Percentiles rank a stretch among this genome's conserved stretches.
Evolutionary conservation across 2,329 filamentous ascomycete genomes (phyloP).

Genomic region (Cytospora piceae): DNA sequence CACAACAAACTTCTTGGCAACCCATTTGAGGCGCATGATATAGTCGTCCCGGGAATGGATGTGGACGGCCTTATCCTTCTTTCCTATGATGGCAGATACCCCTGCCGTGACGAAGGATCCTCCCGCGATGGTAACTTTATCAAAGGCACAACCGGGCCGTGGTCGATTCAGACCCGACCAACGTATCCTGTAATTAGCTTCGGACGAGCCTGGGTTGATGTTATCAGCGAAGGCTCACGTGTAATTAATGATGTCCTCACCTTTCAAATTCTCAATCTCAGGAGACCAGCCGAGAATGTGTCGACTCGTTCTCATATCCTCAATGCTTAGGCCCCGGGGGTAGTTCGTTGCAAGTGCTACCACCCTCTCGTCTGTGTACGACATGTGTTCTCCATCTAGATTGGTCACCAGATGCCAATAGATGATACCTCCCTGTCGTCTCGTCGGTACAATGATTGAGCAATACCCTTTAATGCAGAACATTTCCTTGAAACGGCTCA

Average conservation of each 20-base stretch:
- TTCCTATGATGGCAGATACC: slow-evolving; percentile 33
- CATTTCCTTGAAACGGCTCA: slow-evolving; percentile 36
- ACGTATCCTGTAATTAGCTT: slow-evolving; percentile 32
- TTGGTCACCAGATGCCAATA: slow-evolving; percentile 40
- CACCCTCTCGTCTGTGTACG: slow-evolving; percentile 34
- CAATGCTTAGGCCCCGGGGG: slow-evolving; percentile 13
- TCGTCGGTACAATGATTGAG: slow-evolving; percentile 38
- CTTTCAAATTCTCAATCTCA: slow-evolving; percentile 32
- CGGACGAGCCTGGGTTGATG: slow-evolving; percentile 30
- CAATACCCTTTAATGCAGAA: slow-evolving; percentile 42
- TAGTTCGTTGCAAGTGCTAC: not conserved
- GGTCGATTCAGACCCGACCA: slow-evolving; percentile 31
- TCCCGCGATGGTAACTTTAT: slow-evolving; percentile 35
- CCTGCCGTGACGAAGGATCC: slow-evolving; percentile 37
- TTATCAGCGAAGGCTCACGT: not conserved
- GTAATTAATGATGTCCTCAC: not conserved
- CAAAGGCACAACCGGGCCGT: slow-evolving; percentile 30
- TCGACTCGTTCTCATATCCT: slow-evolving; percentile 30
- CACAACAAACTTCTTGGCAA: slow-evolving; percentile 36
- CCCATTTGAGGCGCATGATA: slow-evolving; percentile 36
- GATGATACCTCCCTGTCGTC: slow-evolving; percentile 30
- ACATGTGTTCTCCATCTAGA: slow-evolving; percentile 34
- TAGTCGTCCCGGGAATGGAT: slow-evolving; percentile 33
- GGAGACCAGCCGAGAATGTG: slow-evolving; percentile 43
- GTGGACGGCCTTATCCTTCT: slow-evolving; percentile 36